These are phyloP conservation scores for Chaetomiaceae sp. DNA, from an alignment of 2,329 filamentous ascomycete species.

Conservation along the genomic window DNA sequence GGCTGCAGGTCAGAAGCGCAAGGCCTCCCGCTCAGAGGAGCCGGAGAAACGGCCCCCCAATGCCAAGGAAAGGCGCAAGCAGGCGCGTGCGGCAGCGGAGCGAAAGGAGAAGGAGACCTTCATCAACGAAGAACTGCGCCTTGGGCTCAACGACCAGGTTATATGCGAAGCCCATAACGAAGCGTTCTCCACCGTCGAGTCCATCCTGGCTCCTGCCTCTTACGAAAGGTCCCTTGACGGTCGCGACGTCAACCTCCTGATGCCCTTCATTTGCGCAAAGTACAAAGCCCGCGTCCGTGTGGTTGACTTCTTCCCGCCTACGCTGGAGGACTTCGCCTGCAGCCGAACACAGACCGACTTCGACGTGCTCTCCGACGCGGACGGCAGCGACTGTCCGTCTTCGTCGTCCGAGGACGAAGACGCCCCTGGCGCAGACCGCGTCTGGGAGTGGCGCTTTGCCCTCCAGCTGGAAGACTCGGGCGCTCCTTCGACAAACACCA, in stretches of 20 bases:
- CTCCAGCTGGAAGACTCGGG: slow-evolving; percentile 66
- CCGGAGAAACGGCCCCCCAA: slow-evolving; percentile 13
- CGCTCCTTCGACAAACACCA: slow-evolving; percentile 10
- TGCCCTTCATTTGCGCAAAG: slow-evolving; percentile 70
- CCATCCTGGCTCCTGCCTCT: slow-evolving; percentile 35
- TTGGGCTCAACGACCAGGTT: slow-evolving; percentile 19
- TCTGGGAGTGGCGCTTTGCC: slow-evolving; percentile 81
- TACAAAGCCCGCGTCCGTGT: slow-evolving; percentile 69
- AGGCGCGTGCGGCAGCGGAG: slow-evolving; percentile 24
- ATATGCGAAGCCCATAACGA: slow-evolving; percentile 15
- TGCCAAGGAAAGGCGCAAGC: slow-evolving; percentile 25
- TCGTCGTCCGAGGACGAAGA: slow-evolving; percentile 27
- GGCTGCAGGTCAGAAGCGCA: slow-evolving; percentile 34
- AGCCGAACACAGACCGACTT: slow-evolving; percentile 41
- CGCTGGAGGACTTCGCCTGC: slow-evolving; percentile 64
- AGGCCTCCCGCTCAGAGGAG: slow-evolving; percentile 20
- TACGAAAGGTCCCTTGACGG: slow-evolving; percentile 40
- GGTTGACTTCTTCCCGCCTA: slow-evolving; percentile 69
- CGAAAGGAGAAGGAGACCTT: slow-evolving; percentile 24
- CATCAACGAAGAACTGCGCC: slow-evolving; percentile 23
- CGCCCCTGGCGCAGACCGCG: slow-evolving; percentile 12
- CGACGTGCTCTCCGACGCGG: slow-evolving; percentile 42
- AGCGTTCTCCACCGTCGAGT: slow-evolving; percentile 31
- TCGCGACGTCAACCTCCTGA: slow-evolving; percentile 29
- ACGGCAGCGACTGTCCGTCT: slow-evolving; percentile 20